Base-by-base conservation (phyloP, 768 basidiomycete species). In the Hericium coralloides region DNA sequence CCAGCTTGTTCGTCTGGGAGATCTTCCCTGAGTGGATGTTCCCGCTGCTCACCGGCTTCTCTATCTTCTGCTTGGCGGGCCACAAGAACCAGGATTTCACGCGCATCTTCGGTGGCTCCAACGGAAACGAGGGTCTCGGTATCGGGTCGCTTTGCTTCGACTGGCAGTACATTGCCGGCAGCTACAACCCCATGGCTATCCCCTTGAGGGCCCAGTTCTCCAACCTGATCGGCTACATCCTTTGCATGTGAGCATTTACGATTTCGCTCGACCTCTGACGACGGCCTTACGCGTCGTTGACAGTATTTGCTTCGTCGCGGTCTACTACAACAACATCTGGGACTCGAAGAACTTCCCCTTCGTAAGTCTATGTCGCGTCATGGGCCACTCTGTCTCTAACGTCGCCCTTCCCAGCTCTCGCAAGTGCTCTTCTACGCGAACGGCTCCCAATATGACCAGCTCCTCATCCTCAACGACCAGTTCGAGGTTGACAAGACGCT, bases 121-220 rank as follows among this genome's bases (percentile, higher is more conserved):
- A 65, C 36, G 62, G 62, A 38, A 66, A 66, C 38, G 62, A 65
- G 49, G 64, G 64, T 20, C 49, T 68, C 1, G 67, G 67, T 17
- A 45, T 67, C n/a, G 55, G 67, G 39, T 62, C 63, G 15, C 38
- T 68, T 39, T 59, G 63, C 49, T 66, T 68, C 38, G 67, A 68
- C 55, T 68, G 56, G 63, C 59, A 65, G 55, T 68, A 68, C 56
- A 63, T 67, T 38, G 63, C 67, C 18, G 54, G 59, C 3, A 68
- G 64, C 23, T 37, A 60, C 38, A 81, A 79, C 56, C 80, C 81
- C 3, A 67, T 83, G 66, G 67, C 74, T 3, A 81, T 81, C 25
- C 83, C 83, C 0, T 66, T 85, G 12, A 74, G 75, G 6, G 78
- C 81, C 2, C 81, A 70, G 58, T 63, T 66, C 38, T 82, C 79